Base-by-base conservation (phyloP, 2,329 filamentous ascomycete genomes). In the Penicillium sp. region DNA sequence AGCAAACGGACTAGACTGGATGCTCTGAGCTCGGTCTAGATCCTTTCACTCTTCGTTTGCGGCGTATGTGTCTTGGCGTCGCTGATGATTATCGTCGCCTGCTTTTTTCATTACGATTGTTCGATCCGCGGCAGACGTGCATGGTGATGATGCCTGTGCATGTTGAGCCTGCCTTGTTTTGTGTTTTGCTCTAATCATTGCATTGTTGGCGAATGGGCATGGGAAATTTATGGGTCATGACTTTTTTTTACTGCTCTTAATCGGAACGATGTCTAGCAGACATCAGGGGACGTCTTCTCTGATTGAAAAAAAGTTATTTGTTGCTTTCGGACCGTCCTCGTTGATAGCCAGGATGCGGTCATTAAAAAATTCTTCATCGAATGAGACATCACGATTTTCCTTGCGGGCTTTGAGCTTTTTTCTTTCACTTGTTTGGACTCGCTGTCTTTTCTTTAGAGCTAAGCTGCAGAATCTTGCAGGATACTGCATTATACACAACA, bases 1-100 rank as follows among this genome's bases (percentile, higher is more conserved):
- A 62, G 90, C 91, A 28, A 97, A 97, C 69, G 92, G 92, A 5
- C 76, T 94, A 66, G 90, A 88, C 14, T 99, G 94, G 94, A 97
- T 96, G 92, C 58, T 74, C 46, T 75, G 53, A 56, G 24, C 14
- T 6, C 27, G 14, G 35, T 33, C 20, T 28, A 7, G 13, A 5
- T n/a, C 27, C 28, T 25, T 51, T 9, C 18, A 28, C 28, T 42
- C 36, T 27, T 22, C 20, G 16, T 38, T 38, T 10, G 35, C 35
- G 27, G 9, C 8, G 25, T 7, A 10, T 16, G 33, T 36, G 33
- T 36, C 35, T 38, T 13, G 18, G 35, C 36, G 45, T 41, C 36
- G 36, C 45, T 47, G 27, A 40, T 47, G 45, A 38, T 38, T 38
- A 38, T 38, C 35, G 16, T 18, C 35, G 35, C 35, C 35, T 38